These are phyloP conservation scores for Jacaranda copaia DNA, from an alignment of 257 asterid species.

Conservation along the genomic window DNA sequence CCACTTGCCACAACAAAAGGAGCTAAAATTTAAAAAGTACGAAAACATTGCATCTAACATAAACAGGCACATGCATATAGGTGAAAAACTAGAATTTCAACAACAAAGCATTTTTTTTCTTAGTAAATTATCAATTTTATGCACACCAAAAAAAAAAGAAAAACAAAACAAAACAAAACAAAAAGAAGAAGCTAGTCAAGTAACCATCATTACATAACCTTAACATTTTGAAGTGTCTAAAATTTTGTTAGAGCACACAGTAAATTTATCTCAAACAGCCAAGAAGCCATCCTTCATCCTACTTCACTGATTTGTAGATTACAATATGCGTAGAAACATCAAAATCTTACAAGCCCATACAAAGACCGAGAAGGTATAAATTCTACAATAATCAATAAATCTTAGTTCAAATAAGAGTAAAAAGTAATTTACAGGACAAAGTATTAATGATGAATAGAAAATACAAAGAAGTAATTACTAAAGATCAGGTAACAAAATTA, in stretches of 20 bases:
- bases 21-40: not conserved
- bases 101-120: not conserved
- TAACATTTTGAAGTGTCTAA: not conserved
- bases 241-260: constrained; percentile 5
- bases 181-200: constrained; percentile 12
- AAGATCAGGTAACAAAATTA: not conserved
- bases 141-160: no score
- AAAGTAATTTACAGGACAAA: not conserved
- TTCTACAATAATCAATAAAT: not conserved
- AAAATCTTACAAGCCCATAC: not conserved
- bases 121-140: no score
- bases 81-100: constrained; percentile 5
- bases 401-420: no score
- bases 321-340: not conserved
- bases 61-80: not conserved
- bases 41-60: not conserved
- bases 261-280: not conserved
- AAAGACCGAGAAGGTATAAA: not conserved
- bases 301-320: not conserved
- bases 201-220: not conserved
- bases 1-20: not conserved
- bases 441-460: not conserved
- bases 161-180: no score
- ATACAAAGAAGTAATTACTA: not conserved
- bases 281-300: not conserved